These are phyloP conservation scores for Malus orientalis DNA, from an alignment of 306 rosid species.

Conservation along the genomic window DNA sequence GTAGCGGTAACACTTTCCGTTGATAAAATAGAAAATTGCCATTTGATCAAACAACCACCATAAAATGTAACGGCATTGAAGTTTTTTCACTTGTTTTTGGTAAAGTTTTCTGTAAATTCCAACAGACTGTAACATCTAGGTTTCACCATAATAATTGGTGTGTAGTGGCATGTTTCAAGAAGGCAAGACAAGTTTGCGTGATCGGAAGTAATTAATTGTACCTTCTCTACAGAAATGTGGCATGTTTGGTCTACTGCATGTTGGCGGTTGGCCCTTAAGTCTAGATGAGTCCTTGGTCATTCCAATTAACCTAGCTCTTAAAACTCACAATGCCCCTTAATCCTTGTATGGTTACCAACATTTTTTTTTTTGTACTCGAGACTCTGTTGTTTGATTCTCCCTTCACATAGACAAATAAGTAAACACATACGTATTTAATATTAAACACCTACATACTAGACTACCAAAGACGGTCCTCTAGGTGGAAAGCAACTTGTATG, in stretches of 20 bases:
- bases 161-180: not conserved
- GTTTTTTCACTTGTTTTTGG: not conserved
- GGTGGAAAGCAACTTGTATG: no score
- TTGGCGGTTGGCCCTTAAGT: not conserved
- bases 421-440: not conserved
- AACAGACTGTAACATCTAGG: no score
- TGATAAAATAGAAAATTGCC: not conserved
- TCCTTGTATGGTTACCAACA: no score
- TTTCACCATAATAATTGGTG: not conserved
- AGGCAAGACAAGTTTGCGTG: not conserved
- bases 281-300: not conserved
- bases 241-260: not conserved
- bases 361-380: no score
- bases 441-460: not conserved
- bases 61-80: not conserved
- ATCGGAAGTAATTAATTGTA: not conserved
- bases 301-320: not conserved
- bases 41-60: not conserved
- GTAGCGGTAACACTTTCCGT: no score
- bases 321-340: no score
- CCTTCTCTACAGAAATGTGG: not conserved
- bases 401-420: no score
- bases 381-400: no score
- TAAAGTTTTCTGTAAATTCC: no score
- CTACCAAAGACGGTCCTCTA: not conserved